These are phyloP conservation scores for Ascochyta viciae-villosae DNA, from an alignment of 2,329 filamentous ascomycete species.

Conservation along the genomic window DNA sequence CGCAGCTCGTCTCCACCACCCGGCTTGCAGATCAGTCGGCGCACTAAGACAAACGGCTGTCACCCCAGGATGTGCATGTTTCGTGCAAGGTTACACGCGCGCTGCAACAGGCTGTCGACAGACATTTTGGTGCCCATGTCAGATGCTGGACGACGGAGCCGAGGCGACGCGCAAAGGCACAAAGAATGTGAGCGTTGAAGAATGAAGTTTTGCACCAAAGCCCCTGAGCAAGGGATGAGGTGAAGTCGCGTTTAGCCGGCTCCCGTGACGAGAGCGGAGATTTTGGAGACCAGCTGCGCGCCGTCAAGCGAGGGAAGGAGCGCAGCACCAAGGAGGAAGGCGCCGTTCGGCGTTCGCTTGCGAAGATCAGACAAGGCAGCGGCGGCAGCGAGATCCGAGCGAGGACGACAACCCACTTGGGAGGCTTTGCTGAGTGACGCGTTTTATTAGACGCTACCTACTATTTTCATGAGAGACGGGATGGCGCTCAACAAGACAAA, in stretches of 20 bases:
- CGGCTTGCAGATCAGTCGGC: slow-evolving; percentile 13
- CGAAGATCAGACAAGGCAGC: neutral
- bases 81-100: slow-evolving; percentile 30
- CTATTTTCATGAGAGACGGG: neutral
- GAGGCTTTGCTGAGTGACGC: neutral
- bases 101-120: slow-evolving; percentile 13
- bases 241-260: slow-evolving; percentile 6
- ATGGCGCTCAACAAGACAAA: neutral
- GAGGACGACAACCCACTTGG: neutral
- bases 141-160: no score
- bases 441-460: neutral
- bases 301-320: slow-evolving; percentile 1
- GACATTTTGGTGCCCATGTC: slow-evolving; percentile 13
- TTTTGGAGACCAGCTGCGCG: neutral
- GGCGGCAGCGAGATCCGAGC: neutral
- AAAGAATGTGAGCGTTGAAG: slow-evolving; percentile 19
- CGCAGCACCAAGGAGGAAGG: slow-evolving; percentile 10
- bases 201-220: slow-evolving; percentile 1
- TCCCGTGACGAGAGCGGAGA: neutral
- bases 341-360: slow-evolving; percentile 10
- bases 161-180: neutral
- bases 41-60: slow-evolving; percentile 46
- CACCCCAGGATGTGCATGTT: slow-evolving; percentile 37
- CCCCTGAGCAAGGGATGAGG: slow-evolving; percentile 5
- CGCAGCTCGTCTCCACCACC: slow-evolving; percentile 12